Base-by-base conservation (phyloP, 31 red algal genomes). In the Asparagopsis taxiformis region DNA sequence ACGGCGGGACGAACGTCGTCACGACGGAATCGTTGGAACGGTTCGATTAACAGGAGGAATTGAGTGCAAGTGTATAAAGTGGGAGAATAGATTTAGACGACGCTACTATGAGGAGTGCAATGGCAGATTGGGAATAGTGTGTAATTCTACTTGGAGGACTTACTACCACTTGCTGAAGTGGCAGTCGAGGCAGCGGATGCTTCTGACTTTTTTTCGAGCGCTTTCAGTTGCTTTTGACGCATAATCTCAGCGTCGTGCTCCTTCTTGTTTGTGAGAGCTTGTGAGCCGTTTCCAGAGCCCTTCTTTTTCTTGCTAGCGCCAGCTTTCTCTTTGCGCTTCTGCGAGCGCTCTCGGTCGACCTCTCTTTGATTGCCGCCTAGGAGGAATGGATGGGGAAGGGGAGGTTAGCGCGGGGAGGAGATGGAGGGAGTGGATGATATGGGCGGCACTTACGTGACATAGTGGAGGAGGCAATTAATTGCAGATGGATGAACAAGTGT, bases 231-330 rank as follows among this genome's bases (percentile, higher is more conserved):
- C 69, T 91, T 91, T 64, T 65, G 43, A n/a, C 88, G 70, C 88
- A 91, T 91, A 34, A 91, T 91, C 43, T 91, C 88, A 23, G 88
- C 88, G 54, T 91, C 88, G 41, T 80, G 56, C 50, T 91, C 88
- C 78, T 91, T 91, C 62, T 91, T 91, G 58, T 91, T 91, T 37
- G 60, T 84, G 41, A 91, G 59, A 8, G 69, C 72, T 52, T 91
- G 88, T 1, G 68, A 19, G 22, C 54, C 78, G 33, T 83, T 77
- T 19, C 51, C 50, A 20, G 65, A 38, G 36, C 31, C 43, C 55
- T 77, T 70, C 46, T 91, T 82, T 71, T 91, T 84, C 70, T 82
- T 82, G 21, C 49, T 64, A 39, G 41, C 50, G 49, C 32, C 67
- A 29, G 71, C 59, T 62, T 75, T 82, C 23, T 83, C 88, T 36